A percentile compares a stretch with the other conserved stretches of the same genome.
Evolutionary conservation across 176 grass and related monocot species (phyloP).

Genomic region (Carex parvula): DNA sequence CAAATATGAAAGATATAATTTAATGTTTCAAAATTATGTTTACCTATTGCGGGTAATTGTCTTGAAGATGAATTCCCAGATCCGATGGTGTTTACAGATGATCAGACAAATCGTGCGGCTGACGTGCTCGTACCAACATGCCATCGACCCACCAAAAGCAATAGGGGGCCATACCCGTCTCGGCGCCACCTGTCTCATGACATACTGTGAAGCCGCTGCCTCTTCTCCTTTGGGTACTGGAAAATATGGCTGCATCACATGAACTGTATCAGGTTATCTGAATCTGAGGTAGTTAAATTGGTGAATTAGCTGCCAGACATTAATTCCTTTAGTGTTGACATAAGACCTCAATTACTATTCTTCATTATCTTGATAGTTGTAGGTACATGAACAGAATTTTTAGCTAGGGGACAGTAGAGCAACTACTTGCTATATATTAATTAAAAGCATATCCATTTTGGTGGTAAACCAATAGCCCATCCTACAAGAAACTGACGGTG

Average conservation of each 20-base stretch:
- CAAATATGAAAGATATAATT: not conserved
- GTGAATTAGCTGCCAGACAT: not conserved
- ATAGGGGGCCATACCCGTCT: conserved; percentile 92
- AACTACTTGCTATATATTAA: not conserved
- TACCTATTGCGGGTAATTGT: conserved; percentile 74
- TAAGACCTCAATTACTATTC: not conserved
- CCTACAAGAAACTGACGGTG: not conserved
- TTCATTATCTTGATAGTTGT: not conserved
- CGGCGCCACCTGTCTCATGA: conserved; percentile 78
- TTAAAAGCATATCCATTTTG: not conserved
- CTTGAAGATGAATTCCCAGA: conserved; percentile 72
- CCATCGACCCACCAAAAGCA: conserved; percentile 90
- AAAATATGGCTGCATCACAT: conserved; percentile 58
- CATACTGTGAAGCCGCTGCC: conserved; percentile 52
- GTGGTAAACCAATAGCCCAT: not conserved
- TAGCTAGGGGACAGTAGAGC: not conserved
- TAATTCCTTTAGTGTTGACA: not conserved
- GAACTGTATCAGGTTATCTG: not conserved
- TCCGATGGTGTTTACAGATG: conserved; percentile 80
- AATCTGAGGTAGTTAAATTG: not conserved
- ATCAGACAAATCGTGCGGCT: conserved; percentile 92
- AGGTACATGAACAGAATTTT: not conserved
- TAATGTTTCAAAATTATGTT: not conserved
- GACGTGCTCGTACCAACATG: conserved; percentile 98
- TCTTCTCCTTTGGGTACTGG: conserved; percentile 59